Base-by-base conservation (phyloP, 2,329 filamentous ascomycete genomes). In the Emergomyces orientalis region DNA sequence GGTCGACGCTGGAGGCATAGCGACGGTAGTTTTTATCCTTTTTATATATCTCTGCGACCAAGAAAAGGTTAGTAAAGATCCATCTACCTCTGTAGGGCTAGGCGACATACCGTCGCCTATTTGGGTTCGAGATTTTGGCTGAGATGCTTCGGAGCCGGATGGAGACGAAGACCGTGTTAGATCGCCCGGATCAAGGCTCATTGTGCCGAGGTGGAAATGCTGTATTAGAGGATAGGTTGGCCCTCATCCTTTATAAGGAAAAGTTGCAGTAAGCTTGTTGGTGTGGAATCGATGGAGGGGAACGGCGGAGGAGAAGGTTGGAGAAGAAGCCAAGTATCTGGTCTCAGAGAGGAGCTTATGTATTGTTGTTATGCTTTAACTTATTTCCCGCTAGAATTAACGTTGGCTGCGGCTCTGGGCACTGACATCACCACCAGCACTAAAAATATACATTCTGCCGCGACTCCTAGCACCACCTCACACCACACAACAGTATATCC, bases 1-100 rank as follows among this genome's bases (percentile, higher is more conserved):
- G 86, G 72, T 97, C 93, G 67, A 99, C 87, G 63, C 86, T 89
- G 58, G 88, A 85, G 54, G 91, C 91, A 84, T 97, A 99, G 75
- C 92, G 89, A 68, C 92, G 90, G 74, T 90, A 93, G 64, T 76
- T 79, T 68, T 87, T 88, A 71, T 88, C 84, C 69, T 84, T 85
- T 69, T 81, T 78, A 51, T 76, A 62, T 43, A 71, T 70, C 14
- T 75, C 75, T 78, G 60, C 14, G 19, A 30, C 56, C 58, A 43
- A 8, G 14, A 49, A 13, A 37, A 32, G 19, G 30, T 63, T 11
- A 63, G 62, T 45, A 54, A 41, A 59, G 39, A 52, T 34, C 43
- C 43, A 52, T 34, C 43, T 37, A 25, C 45, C 39, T 52, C 14
- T 32, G 25, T 9, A 22, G n/a, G 17, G 37, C 9, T 22, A 22